phyloP scores from a whole-genome alignment of 768 basidiomycete genomes.

The Calocybe indica region DNA sequence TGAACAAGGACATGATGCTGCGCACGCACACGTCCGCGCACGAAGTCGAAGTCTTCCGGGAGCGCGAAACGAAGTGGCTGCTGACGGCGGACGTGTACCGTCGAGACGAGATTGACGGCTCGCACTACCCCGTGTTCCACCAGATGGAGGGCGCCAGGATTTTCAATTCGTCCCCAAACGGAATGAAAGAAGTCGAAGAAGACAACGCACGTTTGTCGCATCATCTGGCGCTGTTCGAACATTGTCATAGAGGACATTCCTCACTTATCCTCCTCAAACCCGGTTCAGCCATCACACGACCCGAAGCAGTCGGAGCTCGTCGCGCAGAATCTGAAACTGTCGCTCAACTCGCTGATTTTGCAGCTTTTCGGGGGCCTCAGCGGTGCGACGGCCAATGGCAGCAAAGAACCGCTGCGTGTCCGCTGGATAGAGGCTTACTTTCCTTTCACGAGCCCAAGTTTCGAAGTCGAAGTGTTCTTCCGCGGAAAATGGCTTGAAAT shows the following conservation, averaged over 20 bases:
- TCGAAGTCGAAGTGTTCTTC: conserved; percentile 96
- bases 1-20: conserved; percentile 86
- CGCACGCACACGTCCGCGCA: conserved; percentile 99
- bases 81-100: conserved; percentile 96
- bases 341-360: conserved; percentile 81
- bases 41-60: conserved; percentile 85
- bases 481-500: conserved; percentile 97
- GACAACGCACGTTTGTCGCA: conserved; percentile 62
- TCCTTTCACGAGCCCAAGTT: conserved; percentile 97
- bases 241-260: conserved; percentile 87
- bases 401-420: conserved; percentile 59
- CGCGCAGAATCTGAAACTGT: conserved; percentile 82
- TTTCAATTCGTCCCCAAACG: conserved; percentile 53
- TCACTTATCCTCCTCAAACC: conserved; percentile 68
- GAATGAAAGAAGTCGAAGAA: conserved; percentile 57
- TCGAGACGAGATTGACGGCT: conserved; percentile 95
- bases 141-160: conserved; percentile 95
- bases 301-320: conserved; percentile 66
- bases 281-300: conserved; percentile 74
- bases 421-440: conserved; percentile 99
- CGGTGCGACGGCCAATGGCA: conserved; percentile 42
- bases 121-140: conserved; percentile 97
- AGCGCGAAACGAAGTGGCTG: conserved; percentile 78
- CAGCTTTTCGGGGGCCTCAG: conserved; percentile 67
- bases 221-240: conserved; percentile 61